A percentile compares a stretch with the other conserved stretches of the same genome.
Conservation (phyloP, 2,329 filamentous ascomycete species). For the Curvularia sp. region DNA sequence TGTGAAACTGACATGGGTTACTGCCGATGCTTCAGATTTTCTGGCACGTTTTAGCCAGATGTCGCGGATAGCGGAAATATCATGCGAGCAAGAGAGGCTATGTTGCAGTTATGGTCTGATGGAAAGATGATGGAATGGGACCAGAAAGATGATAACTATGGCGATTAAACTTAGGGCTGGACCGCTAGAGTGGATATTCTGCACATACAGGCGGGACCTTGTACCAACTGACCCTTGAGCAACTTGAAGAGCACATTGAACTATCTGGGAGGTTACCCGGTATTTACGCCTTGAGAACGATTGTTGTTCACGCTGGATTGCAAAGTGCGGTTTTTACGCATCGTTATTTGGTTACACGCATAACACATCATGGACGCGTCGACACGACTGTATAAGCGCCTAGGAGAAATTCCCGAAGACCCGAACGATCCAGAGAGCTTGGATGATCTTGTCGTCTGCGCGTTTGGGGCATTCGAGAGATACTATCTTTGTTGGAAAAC, state of each 20-base stretch:
- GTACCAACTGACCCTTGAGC: neutral
- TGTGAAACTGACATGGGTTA: constrained; percentile 28
- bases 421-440: constrained; percentile 45
- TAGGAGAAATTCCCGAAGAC: constrained; percentile 43
- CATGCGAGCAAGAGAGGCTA: constrained; percentile 16
- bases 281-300: neutral
- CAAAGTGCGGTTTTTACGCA: neutral
- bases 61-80: constrained; percentile 15
- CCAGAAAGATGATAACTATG: neutral
- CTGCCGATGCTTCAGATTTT: constrained; percentile 25
- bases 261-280: neutral
- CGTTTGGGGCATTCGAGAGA: constrained; percentile 50
- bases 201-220: neutral
- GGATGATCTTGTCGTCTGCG: constrained; percentile 48
- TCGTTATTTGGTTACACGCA: neutral
- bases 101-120: constrained; percentile 10
- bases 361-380: constrained; percentile 36
- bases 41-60: constrained; percentile 17
- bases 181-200: neutral
- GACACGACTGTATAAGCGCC: constrained; percentile 41
- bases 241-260: neutral
- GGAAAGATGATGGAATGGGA: constrained; percentile 6
- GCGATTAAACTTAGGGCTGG: neutral
- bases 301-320: neutral
- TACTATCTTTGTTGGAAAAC: constrained; percentile 53